Evolutionary conservation across 1,139 yeast species (phyloP).

Genomic region (Blastobotrys proliferans): DNA sequence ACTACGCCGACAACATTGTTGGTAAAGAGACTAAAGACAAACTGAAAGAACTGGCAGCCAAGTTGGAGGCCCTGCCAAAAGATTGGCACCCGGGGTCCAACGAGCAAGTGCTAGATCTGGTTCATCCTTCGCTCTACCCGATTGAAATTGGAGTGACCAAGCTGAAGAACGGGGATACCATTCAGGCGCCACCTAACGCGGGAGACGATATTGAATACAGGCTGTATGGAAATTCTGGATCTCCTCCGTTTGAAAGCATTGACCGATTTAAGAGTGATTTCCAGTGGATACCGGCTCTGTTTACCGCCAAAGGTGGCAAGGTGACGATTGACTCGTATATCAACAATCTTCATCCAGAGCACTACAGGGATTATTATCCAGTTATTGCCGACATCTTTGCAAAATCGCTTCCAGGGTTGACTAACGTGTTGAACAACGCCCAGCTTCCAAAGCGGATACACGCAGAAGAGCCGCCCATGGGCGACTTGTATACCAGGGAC

Average conservation of each 20-base stretch:
- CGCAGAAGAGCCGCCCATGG: too few relatives aligned
- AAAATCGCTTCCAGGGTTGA: constrained; percentile 35
- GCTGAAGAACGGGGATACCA: not conserved
- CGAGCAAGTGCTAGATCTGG: constrained; percentile 40
- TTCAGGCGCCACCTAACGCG: not conserved
- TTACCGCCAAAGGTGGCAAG: constrained; percentile 18
- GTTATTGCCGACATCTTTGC: constrained; percentile 37
- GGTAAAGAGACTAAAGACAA: not conserved
- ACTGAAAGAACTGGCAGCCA: not conserved
- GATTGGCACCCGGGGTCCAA: constrained; percentile 39
- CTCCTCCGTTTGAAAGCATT: too few relatives aligned
- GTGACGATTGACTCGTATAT: constrained; percentile 40
- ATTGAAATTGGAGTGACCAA: constrained; percentile 17
- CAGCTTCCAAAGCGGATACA: too few relatives aligned
- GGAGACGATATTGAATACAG: not conserved
- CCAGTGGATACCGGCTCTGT: constrained; percentile 27
- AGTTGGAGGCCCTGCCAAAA: not conserved
- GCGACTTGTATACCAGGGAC: too few relatives aligned
- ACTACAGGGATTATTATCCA: constrained; percentile 31
- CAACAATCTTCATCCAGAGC: constrained; percentile 41
- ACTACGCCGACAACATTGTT: constrained; percentile 3
- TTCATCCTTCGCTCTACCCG: constrained; percentile 45
- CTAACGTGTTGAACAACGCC: constrained; percentile 12
- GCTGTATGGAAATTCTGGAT: not conserved
- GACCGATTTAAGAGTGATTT: constrained; percentile 12